These are phyloP conservation scores for Talaromyces piceae DNA, from an alignment of 2,329 filamentous ascomycete species.

Conservation along the genomic window DNA sequence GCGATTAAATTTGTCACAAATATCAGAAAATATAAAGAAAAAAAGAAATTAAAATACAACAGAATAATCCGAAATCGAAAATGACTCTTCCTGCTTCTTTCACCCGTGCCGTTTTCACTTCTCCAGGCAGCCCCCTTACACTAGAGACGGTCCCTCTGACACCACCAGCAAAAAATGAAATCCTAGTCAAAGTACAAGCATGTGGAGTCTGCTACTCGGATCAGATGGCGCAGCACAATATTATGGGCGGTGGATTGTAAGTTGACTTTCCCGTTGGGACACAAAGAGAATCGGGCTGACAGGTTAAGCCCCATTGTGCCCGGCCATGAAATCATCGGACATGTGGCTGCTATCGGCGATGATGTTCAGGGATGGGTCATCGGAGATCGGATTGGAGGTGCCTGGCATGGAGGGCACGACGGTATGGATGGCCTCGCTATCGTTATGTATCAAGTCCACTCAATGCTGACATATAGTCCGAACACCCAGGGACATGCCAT, in stretches of 20 bases:
- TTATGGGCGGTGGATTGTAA: conserved; percentile 47
- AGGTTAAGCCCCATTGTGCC: conserved; percentile 48
- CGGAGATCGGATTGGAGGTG: conserved; percentile 60
- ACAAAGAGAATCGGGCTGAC: not conserved
- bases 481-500: conserved; percentile 54
- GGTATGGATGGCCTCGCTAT: conserved; percentile 14
- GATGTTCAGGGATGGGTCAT: conserved; percentile 48
- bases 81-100: conserved; percentile 54
- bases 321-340: conserved; percentile 66
- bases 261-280: conserved; percentile 1
- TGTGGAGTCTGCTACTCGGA: conserved; percentile 68
- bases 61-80: not conserved
- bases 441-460: not conserved
- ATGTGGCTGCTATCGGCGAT: conserved; percentile 54
- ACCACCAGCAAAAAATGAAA: conserved; percentile 48
- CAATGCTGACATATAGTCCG: not conserved
- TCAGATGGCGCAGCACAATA: conserved; percentile 39
- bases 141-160: conserved; percentile 55
- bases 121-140: conserved; percentile 44
- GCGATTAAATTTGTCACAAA: too few species aligned
- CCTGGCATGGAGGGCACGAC: conserved; percentile 58
- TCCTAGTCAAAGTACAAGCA: conserved; percentile 64
- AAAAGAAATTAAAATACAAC: not conserved
- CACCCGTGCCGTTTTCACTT: conserved; percentile 57
- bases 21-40: too few species aligned